Conservation (phyloP, 495 filamentous ascomycete genomes). For the Cercophora samala region DNA sequence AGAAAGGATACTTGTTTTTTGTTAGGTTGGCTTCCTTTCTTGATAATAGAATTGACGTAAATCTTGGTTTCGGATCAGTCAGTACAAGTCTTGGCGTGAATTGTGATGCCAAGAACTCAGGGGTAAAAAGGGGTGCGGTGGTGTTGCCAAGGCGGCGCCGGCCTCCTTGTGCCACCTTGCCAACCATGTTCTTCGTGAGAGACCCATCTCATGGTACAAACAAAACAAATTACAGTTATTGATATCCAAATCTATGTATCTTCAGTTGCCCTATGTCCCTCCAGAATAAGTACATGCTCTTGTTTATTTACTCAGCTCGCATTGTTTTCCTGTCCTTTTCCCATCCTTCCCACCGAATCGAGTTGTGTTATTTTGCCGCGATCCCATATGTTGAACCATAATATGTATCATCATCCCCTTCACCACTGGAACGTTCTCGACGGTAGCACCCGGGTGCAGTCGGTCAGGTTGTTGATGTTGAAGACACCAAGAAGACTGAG, state of each 20-base stretch:
- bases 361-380: too few relatives aligned
- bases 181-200: neutral
- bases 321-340: neutral
- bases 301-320: neutral
- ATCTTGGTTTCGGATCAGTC: neutral
- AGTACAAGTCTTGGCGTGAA: neutral
- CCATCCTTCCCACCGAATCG: too few relatives aligned
- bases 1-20: neutral
- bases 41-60: neutral
- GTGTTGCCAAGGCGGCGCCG: neutral
- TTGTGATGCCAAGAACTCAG: neutral
- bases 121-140: neutral
- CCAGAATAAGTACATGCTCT: neutral
- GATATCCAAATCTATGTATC: neutral
- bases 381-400: too few relatives aligned
- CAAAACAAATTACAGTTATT: neutral
- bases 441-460: constrained; percentile 38
- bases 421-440: neutral
- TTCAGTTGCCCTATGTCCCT: neutral
- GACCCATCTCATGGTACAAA: too few relatives aligned
- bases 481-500: constrained; percentile 42
- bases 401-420: neutral
- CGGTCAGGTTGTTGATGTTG: constrained; percentile 42
- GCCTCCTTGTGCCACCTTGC: neutral
- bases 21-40: neutral